Evolutionary conservation across 1,139 yeast genomes (phyloP), one percentile per base, ranked within the genome.

Genomic region (Diutina pseudorugosa): DNA sequence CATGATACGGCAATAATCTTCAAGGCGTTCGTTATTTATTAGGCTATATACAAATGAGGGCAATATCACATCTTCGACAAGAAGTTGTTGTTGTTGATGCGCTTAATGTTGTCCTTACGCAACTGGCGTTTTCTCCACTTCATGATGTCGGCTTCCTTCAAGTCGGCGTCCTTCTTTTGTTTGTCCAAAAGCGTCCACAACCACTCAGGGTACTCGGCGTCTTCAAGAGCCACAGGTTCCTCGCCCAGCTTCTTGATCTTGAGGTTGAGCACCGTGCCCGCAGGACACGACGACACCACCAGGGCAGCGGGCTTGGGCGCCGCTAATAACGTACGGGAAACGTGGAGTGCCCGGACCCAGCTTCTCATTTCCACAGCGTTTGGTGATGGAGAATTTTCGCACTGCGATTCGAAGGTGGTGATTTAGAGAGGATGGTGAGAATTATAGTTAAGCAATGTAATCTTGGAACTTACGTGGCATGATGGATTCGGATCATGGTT

Each of bases 151-250:
- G 70, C 70, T 47, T 75, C 78, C 58, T 72, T 72, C 50, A 85
- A 72, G 57, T 78, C 71, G 23, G 72, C 76, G 54, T 76, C 71
- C 61, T 77, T 80, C 41, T 75, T 75, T 44, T 74, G 75, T 54
- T 78, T 73, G 64, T 90, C 95, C 50, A 90, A 76, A 56, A 88
- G 74, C n/a, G 76, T 80, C 98, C 98, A 93, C 55, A 93, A 76
- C 98, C 98, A 93, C 51, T 77, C 88, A 3, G 98, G 98, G 63
- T 93, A 93, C 61, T 91, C 96, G 44, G 75, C 72, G 63, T 93
- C 98, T 57, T 85, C 87, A 54, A 85, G 69, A 1, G 98, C 98
- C 6, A 89, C 83, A n/a, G 95, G 93, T 59, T 90, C 96, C 57
- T 83, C 81, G 21, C 94, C 95, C 42, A 77, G 74, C 65, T 90